phyloP scores from a whole-genome alignment of 768 basidiomycete species.

The Serendipita sp. region DNA sequence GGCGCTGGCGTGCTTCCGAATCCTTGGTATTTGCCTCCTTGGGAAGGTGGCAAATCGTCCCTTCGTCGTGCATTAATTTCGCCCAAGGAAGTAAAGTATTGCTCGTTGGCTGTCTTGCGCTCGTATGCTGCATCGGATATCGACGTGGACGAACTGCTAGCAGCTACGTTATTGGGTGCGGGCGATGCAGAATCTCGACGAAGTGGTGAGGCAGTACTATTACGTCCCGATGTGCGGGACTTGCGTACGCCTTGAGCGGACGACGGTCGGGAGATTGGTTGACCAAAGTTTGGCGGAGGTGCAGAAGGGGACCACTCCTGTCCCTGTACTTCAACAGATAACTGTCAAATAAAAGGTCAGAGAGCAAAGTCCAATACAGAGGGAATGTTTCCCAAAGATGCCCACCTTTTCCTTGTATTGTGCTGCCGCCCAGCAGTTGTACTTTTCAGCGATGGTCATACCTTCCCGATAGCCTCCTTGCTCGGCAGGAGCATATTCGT shows the following conservation, averaged over 20 bases:
- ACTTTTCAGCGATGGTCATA: constrained; percentile 54
- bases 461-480: constrained; percentile 53
- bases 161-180: constrained; percentile 27
- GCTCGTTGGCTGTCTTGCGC: constrained; percentile 70
- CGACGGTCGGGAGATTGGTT: constrained; percentile 35
- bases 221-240: constrained; percentile 55
- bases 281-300: constrained; percentile 35
- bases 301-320: constrained; percentile 64
- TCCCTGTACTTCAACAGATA: constrained; percentile 60
- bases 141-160: constrained; percentile 28
- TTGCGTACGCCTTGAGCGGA: constrained; percentile 77
- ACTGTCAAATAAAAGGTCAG: constrained; percentile 26
- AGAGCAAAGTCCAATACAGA: neutral
- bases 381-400: neutral
- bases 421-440: constrained; percentile 85
- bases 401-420: constrained; percentile 89
- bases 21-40: constrained; percentile 85
- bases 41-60: constrained; percentile 71
- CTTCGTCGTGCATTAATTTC: constrained; percentile 64
- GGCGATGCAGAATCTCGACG: constrained; percentile 44
- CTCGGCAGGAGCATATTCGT: constrained; percentile 45
- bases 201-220: constrained; percentile 28
- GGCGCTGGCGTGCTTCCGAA: constrained; percentile 78
- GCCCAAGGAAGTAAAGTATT: constrained; percentile 73
- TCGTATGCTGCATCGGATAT: constrained; percentile 22